These are phyloP conservation scores for Chamaecrista fasciculata DNA, from an alignment of 306 rosid species.

Conservation along the genomic window DNA sequence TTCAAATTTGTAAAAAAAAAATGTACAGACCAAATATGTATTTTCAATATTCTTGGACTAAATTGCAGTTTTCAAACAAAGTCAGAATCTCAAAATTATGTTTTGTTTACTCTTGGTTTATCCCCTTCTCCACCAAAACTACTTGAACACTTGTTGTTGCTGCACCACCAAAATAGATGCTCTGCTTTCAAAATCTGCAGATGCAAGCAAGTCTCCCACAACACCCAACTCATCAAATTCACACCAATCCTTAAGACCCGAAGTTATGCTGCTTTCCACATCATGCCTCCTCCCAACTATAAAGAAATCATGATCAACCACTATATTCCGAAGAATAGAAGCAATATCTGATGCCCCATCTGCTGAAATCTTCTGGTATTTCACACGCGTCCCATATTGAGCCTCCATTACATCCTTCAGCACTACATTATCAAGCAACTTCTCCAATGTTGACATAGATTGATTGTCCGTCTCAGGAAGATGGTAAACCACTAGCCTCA, in stretches of 20 bases:
- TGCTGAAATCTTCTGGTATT: constrained; percentile 6
- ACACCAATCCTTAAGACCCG: constrained; percentile 57
- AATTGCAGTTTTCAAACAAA: too few species aligned
- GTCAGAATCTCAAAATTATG: too few species aligned
- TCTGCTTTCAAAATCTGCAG: constrained; percentile 38
- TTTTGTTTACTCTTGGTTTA: not conserved
- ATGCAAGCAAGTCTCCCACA: constrained; percentile 64
- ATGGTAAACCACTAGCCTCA: constrained; percentile 36
- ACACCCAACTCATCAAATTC: constrained; percentile 67
- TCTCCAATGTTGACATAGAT: constrained; percentile 1
- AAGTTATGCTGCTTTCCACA: constrained; percentile 30
- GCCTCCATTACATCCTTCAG: constrained; percentile 26
- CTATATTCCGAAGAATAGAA: constrained; percentile 27
- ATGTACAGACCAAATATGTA: too few species aligned
- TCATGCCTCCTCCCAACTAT: constrained; percentile 57
- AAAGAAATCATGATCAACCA: constrained; percentile 42
- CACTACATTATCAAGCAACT: constrained; percentile 15
- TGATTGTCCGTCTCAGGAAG: constrained; percentile 4
- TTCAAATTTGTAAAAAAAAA: too few species aligned
- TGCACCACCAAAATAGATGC: constrained; percentile 64
- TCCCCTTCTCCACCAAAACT: not conserved
- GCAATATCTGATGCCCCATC: constrained; percentile 36
- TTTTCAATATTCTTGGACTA: too few species aligned
- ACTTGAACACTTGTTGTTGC: constrained; percentile 29
- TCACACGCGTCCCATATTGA: not conserved